These are phyloP conservation scores for Fraxinus floribunda DNA, from an alignment of 305 asterid genomes.

Conservation along the genomic window DNA sequence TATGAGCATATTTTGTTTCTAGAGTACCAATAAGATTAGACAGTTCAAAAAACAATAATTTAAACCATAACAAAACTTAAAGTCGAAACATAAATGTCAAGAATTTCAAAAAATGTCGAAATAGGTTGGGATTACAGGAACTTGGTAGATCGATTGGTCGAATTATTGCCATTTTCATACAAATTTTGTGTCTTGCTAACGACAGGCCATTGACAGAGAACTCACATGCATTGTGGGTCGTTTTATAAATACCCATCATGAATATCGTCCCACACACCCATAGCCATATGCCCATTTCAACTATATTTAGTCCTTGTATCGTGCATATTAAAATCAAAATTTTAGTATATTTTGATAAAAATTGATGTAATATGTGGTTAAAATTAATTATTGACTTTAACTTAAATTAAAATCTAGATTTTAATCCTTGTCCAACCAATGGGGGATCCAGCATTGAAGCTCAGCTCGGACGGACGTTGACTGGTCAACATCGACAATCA, in stretches of 20 bases:
- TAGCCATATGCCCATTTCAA: not conserved
- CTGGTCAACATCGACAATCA: too few relatives aligned
- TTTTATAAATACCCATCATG: conserved; percentile 27
- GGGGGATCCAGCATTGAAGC: too few relatives aligned
- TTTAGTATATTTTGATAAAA: too few relatives aligned
- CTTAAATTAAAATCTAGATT: too few relatives aligned
- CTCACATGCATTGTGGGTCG: conserved; percentile 49
- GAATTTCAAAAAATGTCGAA: conserved; percentile 13
- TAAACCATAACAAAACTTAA: not conserved
- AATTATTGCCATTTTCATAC: conserved; percentile 23
- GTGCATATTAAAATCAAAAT: too few relatives aligned
- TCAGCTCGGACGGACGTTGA: too few relatives aligned
- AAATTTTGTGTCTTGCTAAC: not conserved
- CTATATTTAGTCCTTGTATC: not conserved
- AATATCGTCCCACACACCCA: conserved; percentile 26
- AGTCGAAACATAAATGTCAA: not conserved
- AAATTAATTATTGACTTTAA: too few relatives aligned
- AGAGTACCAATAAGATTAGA: not conserved
- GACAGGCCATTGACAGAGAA: conserved; percentile 19
- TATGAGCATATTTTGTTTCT: not conserved
- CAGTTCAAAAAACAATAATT: not conserved
- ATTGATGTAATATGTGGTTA: too few relatives aligned
- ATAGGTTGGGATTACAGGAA: conserved; percentile 2
- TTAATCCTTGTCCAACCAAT: too few relatives aligned
- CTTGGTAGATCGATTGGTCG: not conserved